A percentile compares a stretch with the other conserved stretches of the same genome.
Conservation (phyloP, 2,329 filamentous ascomycete species). For the Cordyceps pruinosa region DNA sequence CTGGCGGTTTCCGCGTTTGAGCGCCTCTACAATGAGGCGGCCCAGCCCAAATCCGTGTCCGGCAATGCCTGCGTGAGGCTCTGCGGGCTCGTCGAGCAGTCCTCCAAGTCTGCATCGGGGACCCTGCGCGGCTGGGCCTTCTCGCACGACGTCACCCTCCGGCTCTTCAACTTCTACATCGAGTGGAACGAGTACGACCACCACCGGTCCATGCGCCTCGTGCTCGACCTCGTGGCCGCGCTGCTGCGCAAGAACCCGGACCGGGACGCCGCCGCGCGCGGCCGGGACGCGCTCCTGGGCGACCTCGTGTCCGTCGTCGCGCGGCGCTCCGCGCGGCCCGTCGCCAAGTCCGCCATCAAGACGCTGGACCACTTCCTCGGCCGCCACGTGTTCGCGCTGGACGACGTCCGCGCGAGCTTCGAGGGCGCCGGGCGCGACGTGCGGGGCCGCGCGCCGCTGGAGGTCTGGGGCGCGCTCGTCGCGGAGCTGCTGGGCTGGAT, state of each 20-base stretch:
- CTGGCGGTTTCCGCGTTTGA: constrained; percentile 38
- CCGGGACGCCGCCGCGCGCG: constrained; percentile 26
- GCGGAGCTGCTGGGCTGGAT: constrained; percentile 48
- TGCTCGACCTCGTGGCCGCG: constrained; percentile 50
- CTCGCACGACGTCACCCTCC: constrained; percentile 38
- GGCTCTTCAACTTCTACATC: constrained; percentile 55
- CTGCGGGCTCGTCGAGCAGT: constrained; percentile 56
- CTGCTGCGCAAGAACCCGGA: constrained; percentile 45
- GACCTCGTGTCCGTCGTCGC: constrained; percentile 53
- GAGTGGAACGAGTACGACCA: constrained; percentile 63
- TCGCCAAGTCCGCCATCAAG: constrained; percentile 64
- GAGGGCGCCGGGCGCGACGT: constrained; percentile 27
- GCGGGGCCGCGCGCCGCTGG: constrained; percentile 11
- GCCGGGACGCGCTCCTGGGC: constrained; percentile 41
- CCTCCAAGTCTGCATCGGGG: constrained; percentile 41
- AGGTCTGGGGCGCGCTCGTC: constrained; percentile 45
- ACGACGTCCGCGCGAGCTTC: constrained; percentile 40
- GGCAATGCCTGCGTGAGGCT: constrained; percentile 52
- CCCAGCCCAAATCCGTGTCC: constrained; percentile 47
- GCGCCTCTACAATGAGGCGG: constrained; percentile 40
- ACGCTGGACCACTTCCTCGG: constrained; percentile 58
- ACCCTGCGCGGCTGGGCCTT: constrained; percentile 44
- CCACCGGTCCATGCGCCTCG: constrained; percentile 55
- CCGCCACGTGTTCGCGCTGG: constrained; percentile 48
- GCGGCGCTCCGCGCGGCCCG: constrained; percentile 52